These are phyloP conservation scores for Penicillium dipodomyicola DNA, from an alignment of 495 filamentous ascomycete genomes.

Conservation along the genomic window DNA sequence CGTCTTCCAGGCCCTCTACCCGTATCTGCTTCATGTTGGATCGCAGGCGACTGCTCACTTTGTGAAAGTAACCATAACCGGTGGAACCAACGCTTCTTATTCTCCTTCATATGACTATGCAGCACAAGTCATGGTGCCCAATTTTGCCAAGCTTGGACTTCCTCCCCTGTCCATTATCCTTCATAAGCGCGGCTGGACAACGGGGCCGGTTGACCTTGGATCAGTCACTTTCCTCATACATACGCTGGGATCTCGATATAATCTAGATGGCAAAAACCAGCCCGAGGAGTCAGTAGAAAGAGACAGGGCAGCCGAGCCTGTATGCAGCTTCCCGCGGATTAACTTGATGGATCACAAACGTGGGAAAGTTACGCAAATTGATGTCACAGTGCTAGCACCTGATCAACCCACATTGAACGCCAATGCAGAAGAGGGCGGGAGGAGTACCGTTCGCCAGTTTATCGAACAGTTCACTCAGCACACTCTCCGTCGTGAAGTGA, in stretches of 20 bases:
- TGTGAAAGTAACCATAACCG: constrained; percentile 60
- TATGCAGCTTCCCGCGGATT: constrained; percentile 37
- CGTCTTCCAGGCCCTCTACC: constrained; percentile 81
- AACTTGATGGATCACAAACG: constrained; percentile 29
- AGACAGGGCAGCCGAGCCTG: neutral
- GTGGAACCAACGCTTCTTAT: constrained; percentile 74
- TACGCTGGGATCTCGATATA: constrained; percentile 38
- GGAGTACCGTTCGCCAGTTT: constrained; percentile 13
- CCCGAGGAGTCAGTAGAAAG: neutral
- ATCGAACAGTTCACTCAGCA: constrained; percentile 13
- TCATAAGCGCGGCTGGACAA: constrained; percentile 64
- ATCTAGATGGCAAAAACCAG: neutral
- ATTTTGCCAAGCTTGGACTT: constrained; percentile 62
- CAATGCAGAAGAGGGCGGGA: neutral
- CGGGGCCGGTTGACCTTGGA: constrained; percentile 56
- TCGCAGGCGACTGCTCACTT: constrained; percentile 27
- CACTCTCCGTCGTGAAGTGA: constrained; percentile 12
- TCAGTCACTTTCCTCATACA: constrained; percentile 57
- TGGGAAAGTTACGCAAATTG: constrained; percentile 54
- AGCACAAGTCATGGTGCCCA: constrained; percentile 69
- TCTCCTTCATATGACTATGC: constrained; percentile 77
- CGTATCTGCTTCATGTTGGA: constrained; percentile 65
- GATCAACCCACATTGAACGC: constrained; percentile 18
- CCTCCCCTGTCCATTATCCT: constrained; percentile 55
- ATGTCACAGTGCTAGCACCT: constrained; percentile 59